Percentiles rank a stretch among this genome's conserved stretches.
These are phyloP conservation scores for Lactarius hengduanensis DNA, from an alignment of 768 basidiomycete species.

Conservation along the genomic window DNA sequence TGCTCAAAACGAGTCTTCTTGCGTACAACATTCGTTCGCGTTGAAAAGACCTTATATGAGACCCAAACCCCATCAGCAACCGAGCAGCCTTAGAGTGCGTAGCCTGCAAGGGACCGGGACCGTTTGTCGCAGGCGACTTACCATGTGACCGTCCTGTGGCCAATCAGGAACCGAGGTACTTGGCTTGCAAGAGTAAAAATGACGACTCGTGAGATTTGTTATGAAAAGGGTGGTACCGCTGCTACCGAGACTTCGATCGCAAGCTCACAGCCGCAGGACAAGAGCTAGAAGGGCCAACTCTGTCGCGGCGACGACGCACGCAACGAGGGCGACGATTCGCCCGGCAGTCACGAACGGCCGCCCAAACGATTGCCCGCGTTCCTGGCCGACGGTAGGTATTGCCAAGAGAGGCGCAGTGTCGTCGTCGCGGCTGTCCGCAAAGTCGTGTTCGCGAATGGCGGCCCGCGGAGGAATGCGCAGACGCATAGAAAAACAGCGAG, in stretches of 20 bases:
- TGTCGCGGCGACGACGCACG: constrained; percentile 56
- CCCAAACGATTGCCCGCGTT: constrained; percentile 63
- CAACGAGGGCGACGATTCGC: constrained; percentile 64
- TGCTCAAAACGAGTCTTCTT: too few relatives aligned
- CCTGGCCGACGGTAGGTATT: constrained; percentile 59
- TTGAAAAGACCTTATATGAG: too few relatives aligned
- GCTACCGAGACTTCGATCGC: not conserved
- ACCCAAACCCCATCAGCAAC: not conserved
- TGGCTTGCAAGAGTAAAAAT: not conserved
- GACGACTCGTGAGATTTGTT: not conserved
- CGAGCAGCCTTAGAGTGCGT: not conserved
- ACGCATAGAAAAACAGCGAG: constrained; percentile 61
- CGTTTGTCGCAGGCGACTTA: not conserved
- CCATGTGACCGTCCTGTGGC: not conserved
- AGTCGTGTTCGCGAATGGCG: constrained; percentile 69
- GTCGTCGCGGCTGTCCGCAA: constrained; percentile 51
- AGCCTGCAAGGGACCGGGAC: not conserved
- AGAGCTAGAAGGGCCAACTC: constrained; percentile 67
- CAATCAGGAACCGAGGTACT: not conserved
- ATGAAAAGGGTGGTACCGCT: too few relatives aligned
- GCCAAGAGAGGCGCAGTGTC: constrained; percentile 35
- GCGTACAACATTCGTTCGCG: too few relatives aligned
- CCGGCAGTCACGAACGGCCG: constrained; percentile 80
- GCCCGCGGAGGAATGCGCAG: constrained; percentile 57
- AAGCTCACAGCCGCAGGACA: constrained; percentile 39